phyloP scores from a whole-genome alignment of 352 stramenopile genomes.

The Peronospora destructor region DNA sequence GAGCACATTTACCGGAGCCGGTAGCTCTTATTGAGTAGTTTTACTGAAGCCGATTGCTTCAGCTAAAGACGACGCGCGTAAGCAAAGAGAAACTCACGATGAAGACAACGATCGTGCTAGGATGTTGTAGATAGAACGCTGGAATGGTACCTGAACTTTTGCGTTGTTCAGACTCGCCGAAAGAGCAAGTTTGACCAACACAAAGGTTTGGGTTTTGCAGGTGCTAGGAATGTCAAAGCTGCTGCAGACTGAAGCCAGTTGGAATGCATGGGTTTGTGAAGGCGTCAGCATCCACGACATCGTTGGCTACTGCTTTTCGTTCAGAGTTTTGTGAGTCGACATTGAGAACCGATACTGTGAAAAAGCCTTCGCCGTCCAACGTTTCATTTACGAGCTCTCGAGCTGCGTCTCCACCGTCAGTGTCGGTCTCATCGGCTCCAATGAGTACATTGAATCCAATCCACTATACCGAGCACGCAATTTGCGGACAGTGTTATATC shows the following conservation, averaged over 20 bases:
- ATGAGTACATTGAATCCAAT: background rate
- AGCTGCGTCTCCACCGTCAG: slow-evolving; percentile 1
- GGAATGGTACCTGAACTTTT: too few relatives aligned
- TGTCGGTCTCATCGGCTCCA: background rate
- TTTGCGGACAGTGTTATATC: background rate
- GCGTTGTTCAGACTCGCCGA: too few relatives aligned
- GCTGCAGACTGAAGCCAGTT: background rate
- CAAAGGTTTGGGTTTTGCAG: slow-evolving; percentile 62
- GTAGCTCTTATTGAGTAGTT: slow-evolving; percentile 42
- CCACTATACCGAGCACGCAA: slow-evolving; percentile 4
- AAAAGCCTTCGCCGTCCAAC: slow-evolving; percentile 1
- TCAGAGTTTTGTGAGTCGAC: slow-evolving; percentile 37
- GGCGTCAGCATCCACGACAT: slow-evolving; percentile 11
- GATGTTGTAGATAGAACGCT: slow-evolving; percentile 55
- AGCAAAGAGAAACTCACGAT: background rate
- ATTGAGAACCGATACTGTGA: slow-evolving; percentile 6
- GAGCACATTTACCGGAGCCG: too few relatives aligned
- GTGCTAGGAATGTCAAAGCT: slow-evolving; percentile 8
- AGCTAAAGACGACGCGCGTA: slow-evolving; percentile 35
- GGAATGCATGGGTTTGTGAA: slow-evolving; percentile 29
- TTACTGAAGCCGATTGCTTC: slow-evolving; percentile 47
- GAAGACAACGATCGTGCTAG: slow-evolving; percentile 8
- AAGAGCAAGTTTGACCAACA: slow-evolving; percentile 60
- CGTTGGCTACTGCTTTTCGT: slow-evolving; percentile 20
- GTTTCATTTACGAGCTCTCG: background rate